Percentiles rank a stretch among this genome's conserved stretches.
Conservation (phyloP, 163 green algal genomes). For the Trebouxia gelatinosa region DNA sequence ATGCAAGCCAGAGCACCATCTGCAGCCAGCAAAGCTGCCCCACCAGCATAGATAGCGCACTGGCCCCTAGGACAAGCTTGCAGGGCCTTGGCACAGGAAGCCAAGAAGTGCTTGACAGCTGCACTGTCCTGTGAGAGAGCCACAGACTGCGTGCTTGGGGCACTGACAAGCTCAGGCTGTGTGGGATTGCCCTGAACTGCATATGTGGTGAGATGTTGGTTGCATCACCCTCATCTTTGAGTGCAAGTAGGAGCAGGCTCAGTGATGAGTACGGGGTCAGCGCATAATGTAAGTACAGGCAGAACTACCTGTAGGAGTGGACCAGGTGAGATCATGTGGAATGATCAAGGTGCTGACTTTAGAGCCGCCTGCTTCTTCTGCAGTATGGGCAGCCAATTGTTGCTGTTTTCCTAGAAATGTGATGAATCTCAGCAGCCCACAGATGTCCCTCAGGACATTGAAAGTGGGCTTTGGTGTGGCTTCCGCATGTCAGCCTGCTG, state of each 20-base stretch:
- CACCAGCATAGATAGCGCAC: conserved; percentile 3
- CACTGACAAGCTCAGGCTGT: background rate
- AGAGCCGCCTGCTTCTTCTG: conserved; percentile 25
- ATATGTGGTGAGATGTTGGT: background rate
- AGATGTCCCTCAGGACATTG: too few relatives aligned
- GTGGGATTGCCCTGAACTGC: background rate
- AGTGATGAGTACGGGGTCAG: too few relatives aligned
- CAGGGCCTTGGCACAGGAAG: conserved; percentile 2
- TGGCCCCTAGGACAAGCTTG: background rate
- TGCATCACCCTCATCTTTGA: too few relatives aligned
- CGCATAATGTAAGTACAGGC: too few relatives aligned
- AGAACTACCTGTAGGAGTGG: too few relatives aligned
- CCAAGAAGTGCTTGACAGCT: background rate
- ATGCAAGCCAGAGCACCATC: background rate
- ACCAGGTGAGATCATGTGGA: conserved; percentile 79
- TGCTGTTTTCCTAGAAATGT: too few relatives aligned
- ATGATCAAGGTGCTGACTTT: conserved; percentile 76
- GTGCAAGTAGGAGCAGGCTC: conserved; percentile 2
- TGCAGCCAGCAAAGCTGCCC: conserved; percentile 21
- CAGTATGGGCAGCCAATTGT: conserved; percentile 19
- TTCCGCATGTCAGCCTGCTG: too few relatives aligned
- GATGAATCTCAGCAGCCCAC: too few relatives aligned
- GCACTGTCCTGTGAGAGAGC: background rate
- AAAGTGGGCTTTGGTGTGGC: too few relatives aligned
- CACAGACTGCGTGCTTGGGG: background rate